Conservation (phyloP, 192 early-diverging fungal genomes). For the Coemansia sp. region DNA sequence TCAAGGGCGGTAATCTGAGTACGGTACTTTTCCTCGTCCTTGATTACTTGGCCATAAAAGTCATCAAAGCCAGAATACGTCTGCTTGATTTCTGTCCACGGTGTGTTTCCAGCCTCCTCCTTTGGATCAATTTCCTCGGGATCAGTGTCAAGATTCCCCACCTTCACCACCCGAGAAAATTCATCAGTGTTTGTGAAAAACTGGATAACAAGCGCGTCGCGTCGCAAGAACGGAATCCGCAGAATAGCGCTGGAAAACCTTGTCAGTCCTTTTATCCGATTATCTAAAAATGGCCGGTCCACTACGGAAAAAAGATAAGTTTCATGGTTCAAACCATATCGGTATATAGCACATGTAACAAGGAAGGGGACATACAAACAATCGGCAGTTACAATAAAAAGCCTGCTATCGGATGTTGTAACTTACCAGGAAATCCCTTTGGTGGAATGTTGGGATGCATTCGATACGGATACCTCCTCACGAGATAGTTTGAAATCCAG, state of each 20-base stretch:
- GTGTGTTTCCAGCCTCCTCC: constrained; percentile 35
- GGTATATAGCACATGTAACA: constrained; percentile 6
- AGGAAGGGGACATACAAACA: neutral
- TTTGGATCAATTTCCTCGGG: constrained; percentile 48
- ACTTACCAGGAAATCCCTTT: constrained; percentile 80
- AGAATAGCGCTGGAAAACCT: constrained; percentile 52
- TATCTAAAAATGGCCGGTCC: constrained; percentile 59
- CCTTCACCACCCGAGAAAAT: constrained; percentile 48
- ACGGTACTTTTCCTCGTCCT: constrained; percentile 55
- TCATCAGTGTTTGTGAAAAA: constrained; percentile 58
- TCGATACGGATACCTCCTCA: constrained; percentile 79
- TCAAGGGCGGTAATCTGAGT: constrained; percentile 50
- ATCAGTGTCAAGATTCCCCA: constrained; percentile 52
- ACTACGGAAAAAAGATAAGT: constrained; percentile 34
- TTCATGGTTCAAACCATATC: constrained; percentile 8
- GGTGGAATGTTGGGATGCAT: constrained; percentile 83
- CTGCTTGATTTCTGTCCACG: constrained; percentile 35
- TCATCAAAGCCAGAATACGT: constrained; percentile 48
- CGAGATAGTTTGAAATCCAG: constrained; percentile 79
- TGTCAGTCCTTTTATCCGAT: constrained; percentile 56
- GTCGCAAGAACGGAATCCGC: constrained; percentile 52
- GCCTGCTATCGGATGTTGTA: neutral
- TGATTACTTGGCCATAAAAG: constrained; percentile 39
- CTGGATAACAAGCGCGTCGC: constrained; percentile 51
- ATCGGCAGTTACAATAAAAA: neutral